Conservation (phyloP, 2,329 filamentous ascomycete genomes). For the Cladophialophora immunda region DNA sequence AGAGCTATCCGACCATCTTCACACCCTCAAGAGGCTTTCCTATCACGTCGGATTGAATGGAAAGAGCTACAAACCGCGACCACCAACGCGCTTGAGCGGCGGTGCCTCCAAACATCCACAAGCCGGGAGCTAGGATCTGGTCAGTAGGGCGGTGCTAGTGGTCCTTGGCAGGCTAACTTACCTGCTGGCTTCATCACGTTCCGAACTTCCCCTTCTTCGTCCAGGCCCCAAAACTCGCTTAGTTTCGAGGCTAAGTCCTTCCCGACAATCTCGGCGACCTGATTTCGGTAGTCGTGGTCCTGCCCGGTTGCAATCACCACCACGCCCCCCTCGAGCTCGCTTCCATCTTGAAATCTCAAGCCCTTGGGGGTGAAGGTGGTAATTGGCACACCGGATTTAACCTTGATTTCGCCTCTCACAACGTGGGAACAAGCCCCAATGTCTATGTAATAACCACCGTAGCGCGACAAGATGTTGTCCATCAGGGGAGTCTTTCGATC, state of each 20-base stretch:
- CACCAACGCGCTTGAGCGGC: conserved; percentile 51
- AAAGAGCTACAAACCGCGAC: conserved; percentile 56
- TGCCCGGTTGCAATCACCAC: conserved; percentile 60
- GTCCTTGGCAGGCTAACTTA: conserved; percentile 1
- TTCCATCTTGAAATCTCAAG: conserved; percentile 55
- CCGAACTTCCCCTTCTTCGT: conserved; percentile 56
- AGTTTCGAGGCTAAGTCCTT: conserved; percentile 12
- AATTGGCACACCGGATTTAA: conserved; percentile 48
- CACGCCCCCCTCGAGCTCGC: conserved; percentile 53
- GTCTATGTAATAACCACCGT: conserved; percentile 60
- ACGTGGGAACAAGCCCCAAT: conserved; percentile 55
- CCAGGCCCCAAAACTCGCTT: conserved; percentile 49
- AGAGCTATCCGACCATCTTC: conserved; percentile 5
- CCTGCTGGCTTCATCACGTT: conserved; percentile 23
- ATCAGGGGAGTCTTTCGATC: conserved; percentile 50
- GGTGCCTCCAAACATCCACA: conserved; percentile 59
- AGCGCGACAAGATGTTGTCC: conserved; percentile 53
- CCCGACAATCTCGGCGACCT: conserved; percentile 52
- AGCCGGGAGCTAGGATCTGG: conserved; percentile 39
- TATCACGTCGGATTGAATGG: conserved; percentile 50
- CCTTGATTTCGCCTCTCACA: conserved; percentile 56
- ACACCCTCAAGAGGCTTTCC: conserved; percentile 32
- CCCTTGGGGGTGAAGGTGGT: conserved; percentile 49
- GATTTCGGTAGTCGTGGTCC: conserved; percentile 52
- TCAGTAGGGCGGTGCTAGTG: neutral